phyloP scores from a whole-genome alignment of 106 monocot genomes.

The Amphibolis antarctica region DNA sequence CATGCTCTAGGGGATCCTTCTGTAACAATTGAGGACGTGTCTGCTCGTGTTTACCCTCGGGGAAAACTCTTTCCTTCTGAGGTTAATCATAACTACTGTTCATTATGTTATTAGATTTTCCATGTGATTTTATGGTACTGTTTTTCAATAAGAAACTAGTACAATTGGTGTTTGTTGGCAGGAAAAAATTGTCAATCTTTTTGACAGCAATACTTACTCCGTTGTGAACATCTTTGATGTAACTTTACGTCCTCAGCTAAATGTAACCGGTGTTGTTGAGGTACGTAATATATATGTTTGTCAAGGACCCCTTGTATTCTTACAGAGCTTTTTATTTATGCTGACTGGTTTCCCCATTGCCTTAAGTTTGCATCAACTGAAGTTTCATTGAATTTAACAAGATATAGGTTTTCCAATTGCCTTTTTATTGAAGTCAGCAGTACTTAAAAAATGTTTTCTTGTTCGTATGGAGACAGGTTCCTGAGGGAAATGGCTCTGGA shows the following conservation, averaged over 20 bases:
- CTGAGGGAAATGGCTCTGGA: constrained; percentile 98
- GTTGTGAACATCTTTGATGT: constrained; percentile 98
- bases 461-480: constrained; percentile 32
- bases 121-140: neutral
- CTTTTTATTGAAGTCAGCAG: neutral
- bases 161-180: constrained; percentile 8
- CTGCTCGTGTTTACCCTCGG: constrained; percentile 47
- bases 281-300: constrained; percentile 16
- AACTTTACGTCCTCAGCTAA: constrained; percentile 85
- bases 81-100: constrained; percentile 25
- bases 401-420: neutral
- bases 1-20: constrained; percentile 63
- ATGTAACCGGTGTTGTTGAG: constrained; percentile 90
- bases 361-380: neutral
- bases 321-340: too few species aligned
- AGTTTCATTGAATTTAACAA: neutral
- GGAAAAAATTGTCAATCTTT: constrained; percentile 73
- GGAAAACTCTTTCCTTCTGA: constrained; percentile 78
- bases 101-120: neutral
- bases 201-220: constrained; percentile 83
- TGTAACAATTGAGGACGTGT: constrained; percentile 64
- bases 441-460: neutral
- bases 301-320: neutral
- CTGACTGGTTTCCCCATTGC: too few species aligned
- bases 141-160: neutral